phyloP scores from a whole-genome alignment of 2,329 filamentous ascomycete genomes.

The Cladosporium phlei region DNA sequence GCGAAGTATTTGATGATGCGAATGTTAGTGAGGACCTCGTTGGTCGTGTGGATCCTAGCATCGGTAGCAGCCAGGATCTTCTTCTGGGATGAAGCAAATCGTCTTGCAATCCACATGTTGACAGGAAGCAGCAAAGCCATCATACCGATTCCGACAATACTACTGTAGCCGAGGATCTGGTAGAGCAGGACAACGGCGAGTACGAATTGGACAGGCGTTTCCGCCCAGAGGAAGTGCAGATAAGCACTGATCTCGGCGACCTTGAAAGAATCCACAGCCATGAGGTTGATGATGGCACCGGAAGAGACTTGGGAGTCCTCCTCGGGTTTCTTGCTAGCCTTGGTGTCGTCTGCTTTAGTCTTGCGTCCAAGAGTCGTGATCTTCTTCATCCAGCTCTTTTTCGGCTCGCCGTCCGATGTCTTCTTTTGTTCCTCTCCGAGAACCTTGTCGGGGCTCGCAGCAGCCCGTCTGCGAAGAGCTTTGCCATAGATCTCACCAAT shows the following conservation, averaged over 20 bases:
- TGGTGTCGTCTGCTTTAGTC: slow-evolving; percentile 49
- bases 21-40: slow-evolving; percentile 95
- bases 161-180: slow-evolving; percentile 83
- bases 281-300: slow-evolving; percentile 98
- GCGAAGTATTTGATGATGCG: slow-evolving; percentile 99
- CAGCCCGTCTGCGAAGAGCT: slow-evolving; percentile 83
- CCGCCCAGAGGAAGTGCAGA: slow-evolving; percentile 90
- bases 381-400: slow-evolving; percentile 41
- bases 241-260: slow-evolving; percentile 93
- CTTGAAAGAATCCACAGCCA: slow-evolving; percentile 99
- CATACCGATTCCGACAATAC: slow-evolving; percentile 84
- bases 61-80: slow-evolving; percentile 89
- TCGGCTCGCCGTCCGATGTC: slow-evolving; percentile 40
- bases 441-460: slow-evolving; percentile 67
- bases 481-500: slow-evolving; percentile 98
- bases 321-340: slow-evolving; percentile 31
- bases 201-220: slow-evolving; percentile 80
- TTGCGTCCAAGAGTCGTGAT: slow-evolving; percentile 56
- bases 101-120: slow-evolving; percentile 82
- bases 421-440: slow-evolving; percentile 51
- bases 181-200: slow-evolving; percentile 80
- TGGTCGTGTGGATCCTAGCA: slow-evolving; percentile 91
- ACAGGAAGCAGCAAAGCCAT: slow-evolving; percentile 85
- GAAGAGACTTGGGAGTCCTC: slow-evolving; percentile 66
- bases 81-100: slow-evolving; percentile 82